Percentiles rank a stretch among this genome's conserved stretches.
Evolutionary conservation across 2,329 filamentous ascomycete genomes (phyloP).

Genomic region (Thielaviopsis musarum): DNA sequence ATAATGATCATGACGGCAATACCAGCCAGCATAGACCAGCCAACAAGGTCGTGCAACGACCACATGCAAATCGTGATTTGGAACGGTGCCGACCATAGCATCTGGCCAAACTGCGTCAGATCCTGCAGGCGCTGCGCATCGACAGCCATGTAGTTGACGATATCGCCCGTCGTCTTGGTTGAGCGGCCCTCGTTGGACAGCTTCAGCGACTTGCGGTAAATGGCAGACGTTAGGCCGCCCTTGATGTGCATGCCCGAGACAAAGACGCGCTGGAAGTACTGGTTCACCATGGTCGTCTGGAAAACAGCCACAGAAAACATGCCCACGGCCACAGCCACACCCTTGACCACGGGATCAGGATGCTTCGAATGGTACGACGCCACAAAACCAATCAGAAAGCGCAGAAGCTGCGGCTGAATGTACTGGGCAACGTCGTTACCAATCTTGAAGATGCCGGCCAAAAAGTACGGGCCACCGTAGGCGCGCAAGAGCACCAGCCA

Average conservation of each 20-base stretch:
- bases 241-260: slow-evolving; percentile 96
- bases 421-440: slow-evolving; percentile 76
- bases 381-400: slow-evolving; percentile 70
- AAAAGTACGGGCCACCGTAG: slow-evolving; percentile 69
- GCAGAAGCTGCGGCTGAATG: slow-evolving; percentile 76
- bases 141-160: slow-evolving; percentile 98
- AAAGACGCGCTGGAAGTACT: slow-evolving; percentile 93
- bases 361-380: slow-evolving; percentile 39
- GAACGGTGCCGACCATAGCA: slow-evolving; percentile 92
- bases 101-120: slow-evolving; percentile 85
- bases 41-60: slow-evolving; percentile 88
- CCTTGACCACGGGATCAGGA: slow-evolving; percentile 65
- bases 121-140: slow-evolving; percentile 92
- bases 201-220: slow-evolving; percentile 80
- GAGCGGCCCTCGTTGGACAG: slow-evolving; percentile 87
- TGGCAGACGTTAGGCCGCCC: slow-evolving; percentile 71
- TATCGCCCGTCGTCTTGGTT: slow-evolving; percentile 83
- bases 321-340: slow-evolving; percentile 69
- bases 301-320: slow-evolving; percentile 82
- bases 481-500: slow-evolving; percentile 75
- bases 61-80: slow-evolving; percentile 93
- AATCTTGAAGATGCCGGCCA: slow-evolving; percentile 76
- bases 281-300: slow-evolving; percentile 78
- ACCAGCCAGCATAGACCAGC: slow-evolving; percentile 87
- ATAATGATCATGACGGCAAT: slow-evolving; percentile 91